These are phyloP conservation scores for Emergomyces pasteurianus DNA, from an alignment of 2,329 filamentous ascomycete species.

Conservation along the genomic window DNA sequence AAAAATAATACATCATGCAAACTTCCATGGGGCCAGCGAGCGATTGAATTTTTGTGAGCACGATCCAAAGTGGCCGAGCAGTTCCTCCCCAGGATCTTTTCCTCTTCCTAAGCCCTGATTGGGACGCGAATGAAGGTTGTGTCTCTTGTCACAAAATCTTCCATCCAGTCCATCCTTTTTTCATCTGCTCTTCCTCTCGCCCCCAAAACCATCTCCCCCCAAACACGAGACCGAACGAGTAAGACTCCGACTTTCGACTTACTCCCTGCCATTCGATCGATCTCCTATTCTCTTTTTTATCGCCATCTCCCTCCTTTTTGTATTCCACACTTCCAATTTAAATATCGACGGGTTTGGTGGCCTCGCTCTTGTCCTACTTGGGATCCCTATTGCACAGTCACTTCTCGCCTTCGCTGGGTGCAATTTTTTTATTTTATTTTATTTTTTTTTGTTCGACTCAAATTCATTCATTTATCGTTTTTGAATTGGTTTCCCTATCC, in stretches of 20 bases:
- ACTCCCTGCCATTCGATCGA: background rate
- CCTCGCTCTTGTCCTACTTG: background rate
- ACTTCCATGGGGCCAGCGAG: too few relatives aligned
- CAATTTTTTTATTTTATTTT: too few relatives aligned
- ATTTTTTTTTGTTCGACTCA: background rate
- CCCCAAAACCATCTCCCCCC: background rate
- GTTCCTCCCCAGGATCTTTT: background rate
- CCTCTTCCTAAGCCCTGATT: background rate
- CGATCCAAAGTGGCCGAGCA: background rate
- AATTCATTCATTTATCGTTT: conserved; percentile 1
- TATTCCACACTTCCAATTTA: conserved; percentile 1
- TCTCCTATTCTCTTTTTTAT: background rate
- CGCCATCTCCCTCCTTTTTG: background rate
- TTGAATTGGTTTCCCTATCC: background rate
- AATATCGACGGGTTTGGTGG: conserved; percentile 5
- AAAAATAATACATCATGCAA: background rate
- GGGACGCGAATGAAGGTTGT: background rate
- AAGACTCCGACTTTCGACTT: conserved; percentile 4
- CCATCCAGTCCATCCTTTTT: too few relatives aligned
- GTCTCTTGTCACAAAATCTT: too few relatives aligned
- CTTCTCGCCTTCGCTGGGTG: background rate
- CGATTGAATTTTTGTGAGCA: background rate
- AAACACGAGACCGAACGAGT: background rate
- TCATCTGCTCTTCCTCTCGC: background rate
- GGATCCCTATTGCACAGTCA: background rate